Evolutionary conservation across 2,329 filamentous ascomycete genomes (phyloP).

Genomic region (Pestalotiopsis sp.): DNA sequence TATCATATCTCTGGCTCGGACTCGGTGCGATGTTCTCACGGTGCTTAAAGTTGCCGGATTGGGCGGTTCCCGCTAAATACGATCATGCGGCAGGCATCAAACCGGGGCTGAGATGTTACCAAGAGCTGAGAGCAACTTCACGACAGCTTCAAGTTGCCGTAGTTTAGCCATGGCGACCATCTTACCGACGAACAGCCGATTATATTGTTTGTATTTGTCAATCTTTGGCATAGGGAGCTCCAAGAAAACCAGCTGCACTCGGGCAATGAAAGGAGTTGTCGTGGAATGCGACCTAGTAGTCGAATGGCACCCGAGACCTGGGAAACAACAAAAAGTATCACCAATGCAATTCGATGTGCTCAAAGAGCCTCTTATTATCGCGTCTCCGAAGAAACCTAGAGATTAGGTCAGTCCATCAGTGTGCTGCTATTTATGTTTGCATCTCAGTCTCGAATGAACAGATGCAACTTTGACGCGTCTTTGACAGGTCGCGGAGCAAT

Average conservation of each 20-base stretch:
- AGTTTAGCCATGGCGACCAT: background rate
- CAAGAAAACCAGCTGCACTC: no score
- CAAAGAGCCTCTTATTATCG: no score
- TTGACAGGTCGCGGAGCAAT: background rate
- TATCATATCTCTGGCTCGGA: background rate
- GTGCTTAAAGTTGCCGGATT: slow-evolving; percentile 3
- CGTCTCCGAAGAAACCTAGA: background rate
- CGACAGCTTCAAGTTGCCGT: background rate
- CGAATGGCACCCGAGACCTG: no score
- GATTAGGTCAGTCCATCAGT: no score
- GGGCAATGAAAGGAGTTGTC: no score
- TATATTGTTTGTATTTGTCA: no score
- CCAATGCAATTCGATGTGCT: no score
- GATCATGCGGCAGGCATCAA: background rate
- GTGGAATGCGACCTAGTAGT: no score
- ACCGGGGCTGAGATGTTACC: background rate
- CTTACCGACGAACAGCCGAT: no score
- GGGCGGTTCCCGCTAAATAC: background rate
- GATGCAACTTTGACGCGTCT: background rate
- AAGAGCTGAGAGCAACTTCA: background rate
- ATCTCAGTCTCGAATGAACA: background rate
- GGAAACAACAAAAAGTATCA: no score
- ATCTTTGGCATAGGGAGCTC: no score
- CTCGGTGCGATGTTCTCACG: background rate
- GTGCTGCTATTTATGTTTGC: background rate